Conservation (phyloP, 179 eudicot species). For the Beta corolliflora region DNA sequence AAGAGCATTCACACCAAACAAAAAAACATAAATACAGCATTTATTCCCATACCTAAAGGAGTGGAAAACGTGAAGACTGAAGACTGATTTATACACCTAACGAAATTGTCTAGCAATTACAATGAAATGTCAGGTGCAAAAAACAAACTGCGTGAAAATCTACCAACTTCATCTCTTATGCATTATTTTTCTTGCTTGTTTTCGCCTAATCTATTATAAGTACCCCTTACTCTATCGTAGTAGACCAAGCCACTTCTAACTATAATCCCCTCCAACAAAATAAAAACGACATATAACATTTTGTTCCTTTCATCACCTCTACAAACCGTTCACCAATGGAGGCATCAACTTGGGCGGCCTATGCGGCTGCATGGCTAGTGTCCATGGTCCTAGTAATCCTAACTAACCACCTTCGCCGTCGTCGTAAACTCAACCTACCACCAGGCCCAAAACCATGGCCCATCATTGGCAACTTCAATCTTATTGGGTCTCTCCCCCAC, state of each 20-base stretch:
- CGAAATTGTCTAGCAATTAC: slow-evolving; percentile 20
- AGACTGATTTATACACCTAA: not conserved
- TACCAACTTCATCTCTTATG: not conserved
- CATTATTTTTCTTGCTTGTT: not conserved
- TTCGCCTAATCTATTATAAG: not conserved
- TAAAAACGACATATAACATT: not conserved
- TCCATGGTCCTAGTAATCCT: slow-evolving; percentile 17
- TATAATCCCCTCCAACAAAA: not conserved
- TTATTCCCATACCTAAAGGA: not conserved
- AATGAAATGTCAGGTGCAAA: not conserved
- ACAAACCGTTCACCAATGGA: slow-evolving; percentile 20
- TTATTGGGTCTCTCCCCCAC: slow-evolving; percentile 63
- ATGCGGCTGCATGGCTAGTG: slow-evolving; percentile 26
- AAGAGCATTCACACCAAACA: too few species aligned
- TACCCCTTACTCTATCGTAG: not conserved
- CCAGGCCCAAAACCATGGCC: slow-evolving; percentile 93
- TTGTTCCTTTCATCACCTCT: not conserved
- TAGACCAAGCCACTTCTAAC: not conserved
- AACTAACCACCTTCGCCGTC: slow-evolving; percentile 20
- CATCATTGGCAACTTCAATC: slow-evolving; percentile 72
- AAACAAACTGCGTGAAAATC: not conserved
- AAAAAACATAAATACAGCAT: too few species aligned
- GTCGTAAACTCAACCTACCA: slow-evolving; percentile 42
- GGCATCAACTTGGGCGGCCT: slow-evolving; percentile 32
- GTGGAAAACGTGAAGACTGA: not conserved